phyloP scores from a whole-genome alignment of 2,329 filamentous ascomycete species.

The Aspergillus intermedius region DNA sequence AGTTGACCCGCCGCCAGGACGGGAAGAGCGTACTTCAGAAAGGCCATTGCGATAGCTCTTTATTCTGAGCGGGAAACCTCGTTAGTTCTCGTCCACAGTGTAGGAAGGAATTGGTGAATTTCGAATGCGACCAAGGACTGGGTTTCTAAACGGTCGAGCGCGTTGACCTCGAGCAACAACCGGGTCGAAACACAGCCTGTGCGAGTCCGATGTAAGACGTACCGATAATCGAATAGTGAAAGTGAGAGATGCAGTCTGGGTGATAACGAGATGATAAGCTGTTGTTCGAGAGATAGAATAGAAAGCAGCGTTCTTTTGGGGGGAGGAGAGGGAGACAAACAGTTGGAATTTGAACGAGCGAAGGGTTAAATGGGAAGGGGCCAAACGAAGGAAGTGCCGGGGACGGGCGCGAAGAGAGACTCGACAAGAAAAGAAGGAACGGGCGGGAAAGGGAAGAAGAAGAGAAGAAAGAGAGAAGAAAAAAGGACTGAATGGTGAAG shows the following conservation, averaged over 20 bases:
- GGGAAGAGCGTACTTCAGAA: constrained; percentile 52
- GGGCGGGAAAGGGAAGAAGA: constrained; percentile 27
- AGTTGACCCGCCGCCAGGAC: constrained; percentile 49
- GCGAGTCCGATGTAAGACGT: constrained; percentile 4
- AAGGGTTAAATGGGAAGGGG: constrained; percentile 25
- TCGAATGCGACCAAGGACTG: not conserved
- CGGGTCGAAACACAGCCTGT: not conserved
- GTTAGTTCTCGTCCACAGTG: not conserved
- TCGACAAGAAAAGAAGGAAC: constrained; percentile 18
- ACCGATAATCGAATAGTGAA: constrained; percentile 7
- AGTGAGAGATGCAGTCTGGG: constrained; percentile 4
- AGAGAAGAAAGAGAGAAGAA: constrained; percentile 31
- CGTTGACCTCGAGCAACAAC: not conserved
- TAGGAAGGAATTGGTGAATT: not conserved
- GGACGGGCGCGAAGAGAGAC: constrained; percentile 9
- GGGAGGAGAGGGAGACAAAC: constrained; percentile 8
- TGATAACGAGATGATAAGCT: not conserved
- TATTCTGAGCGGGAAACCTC: not conserved
- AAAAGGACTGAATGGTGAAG: constrained; percentile 10
- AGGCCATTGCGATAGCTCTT: constrained; percentile 37
- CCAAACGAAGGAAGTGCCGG: constrained; percentile 16
- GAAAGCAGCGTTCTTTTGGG: not conserved
- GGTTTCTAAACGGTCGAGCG: not conserved
- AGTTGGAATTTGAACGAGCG: constrained; percentile 27
- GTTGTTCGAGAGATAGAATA: not conserved